Percentiles rank a stretch among this genome's conserved stretches.
These are phyloP conservation scores for Passalora sequoiae DNA, from an alignment of 2,329 filamentous ascomycete genomes.

Conservation along the genomic window DNA sequence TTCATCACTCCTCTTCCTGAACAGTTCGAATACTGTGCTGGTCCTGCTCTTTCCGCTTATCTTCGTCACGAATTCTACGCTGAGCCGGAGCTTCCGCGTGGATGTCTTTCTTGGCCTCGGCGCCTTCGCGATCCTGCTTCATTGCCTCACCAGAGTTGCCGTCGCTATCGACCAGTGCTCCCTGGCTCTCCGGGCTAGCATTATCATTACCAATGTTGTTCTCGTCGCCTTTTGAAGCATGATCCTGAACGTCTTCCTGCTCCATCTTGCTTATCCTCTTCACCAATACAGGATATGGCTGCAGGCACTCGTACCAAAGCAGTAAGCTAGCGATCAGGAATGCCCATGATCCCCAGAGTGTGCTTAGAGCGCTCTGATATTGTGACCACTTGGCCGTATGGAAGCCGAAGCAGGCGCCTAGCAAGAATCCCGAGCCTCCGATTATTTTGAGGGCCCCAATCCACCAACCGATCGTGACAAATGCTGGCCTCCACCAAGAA, in stretches of 20 bases:
- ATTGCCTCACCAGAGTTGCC: no score
- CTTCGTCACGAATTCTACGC: no score
- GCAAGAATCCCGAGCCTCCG: constrained; percentile 24
- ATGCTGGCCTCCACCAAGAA: constrained; percentile 24
- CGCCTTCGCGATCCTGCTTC: no score
- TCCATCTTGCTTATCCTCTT: background rate
- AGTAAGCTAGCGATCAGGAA: constrained; percentile 28
- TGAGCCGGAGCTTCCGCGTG: no score
- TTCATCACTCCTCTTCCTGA: no score
- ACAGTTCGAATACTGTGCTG: no score
- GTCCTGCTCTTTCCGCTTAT: no score
- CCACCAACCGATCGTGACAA: constrained; percentile 24
- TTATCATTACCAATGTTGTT: no score
- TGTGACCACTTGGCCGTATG: constrained; percentile 21
- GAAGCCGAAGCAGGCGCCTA: constrained; percentile 29
- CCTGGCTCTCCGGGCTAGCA: no score
- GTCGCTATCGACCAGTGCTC: no score
- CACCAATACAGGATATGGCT: background rate
- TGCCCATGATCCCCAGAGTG: constrained; percentile 27
- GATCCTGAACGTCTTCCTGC: background rate
- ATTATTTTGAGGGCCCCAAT: constrained; percentile 27
- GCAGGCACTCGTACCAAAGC: constrained; percentile 27
- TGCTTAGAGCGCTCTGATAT: constrained; percentile 21
- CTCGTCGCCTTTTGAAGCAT: background rate
- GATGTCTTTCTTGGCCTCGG: no score